phyloP scores from a whole-genome alignment of 2,329 filamentous ascomycete genomes.

The Diaporthe caulivora region DNA sequence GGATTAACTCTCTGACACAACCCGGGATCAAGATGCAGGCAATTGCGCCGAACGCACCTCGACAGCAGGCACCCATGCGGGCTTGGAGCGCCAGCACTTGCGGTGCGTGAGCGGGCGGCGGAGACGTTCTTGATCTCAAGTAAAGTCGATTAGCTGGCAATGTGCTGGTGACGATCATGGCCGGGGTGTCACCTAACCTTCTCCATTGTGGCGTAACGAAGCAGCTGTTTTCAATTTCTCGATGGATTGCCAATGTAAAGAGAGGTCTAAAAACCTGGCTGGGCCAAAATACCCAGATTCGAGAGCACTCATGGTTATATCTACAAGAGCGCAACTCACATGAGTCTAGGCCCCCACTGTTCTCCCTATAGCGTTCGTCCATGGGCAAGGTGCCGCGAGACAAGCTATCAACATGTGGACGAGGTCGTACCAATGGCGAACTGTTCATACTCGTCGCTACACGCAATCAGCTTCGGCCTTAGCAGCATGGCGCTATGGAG shows the following conservation, averaged over 20 bases:
- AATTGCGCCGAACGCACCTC: slow-evolving; percentile 11
- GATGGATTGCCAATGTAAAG: not conserved
- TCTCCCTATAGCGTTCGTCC: not conserved
- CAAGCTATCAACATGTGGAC: not conserved
- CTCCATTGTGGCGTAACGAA: not conserved
- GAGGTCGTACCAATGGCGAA: slow-evolving; percentile 1
- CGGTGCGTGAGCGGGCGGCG: not conserved
- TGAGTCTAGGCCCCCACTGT: not conserved
- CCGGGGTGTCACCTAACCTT: not conserved
- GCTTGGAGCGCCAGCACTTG: not conserved
- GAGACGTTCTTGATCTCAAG: not conserved
- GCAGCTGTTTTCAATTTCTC: not conserved
- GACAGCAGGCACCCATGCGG: slow-evolving; percentile 25
- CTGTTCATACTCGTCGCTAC: not conserved
- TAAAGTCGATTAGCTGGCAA: not conserved
- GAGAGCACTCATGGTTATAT: not conserved
- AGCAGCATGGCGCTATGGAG: not conserved
- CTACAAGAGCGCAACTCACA: not conserved
- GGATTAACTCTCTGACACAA: slow-evolving; percentile 4
- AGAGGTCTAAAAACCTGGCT: not conserved
- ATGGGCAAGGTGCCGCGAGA: not conserved
- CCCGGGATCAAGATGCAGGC: slow-evolving; percentile 8
- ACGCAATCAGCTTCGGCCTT: slow-evolving; percentile 3
- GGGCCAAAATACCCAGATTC: too few species aligned
- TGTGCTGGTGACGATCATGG: not conserved